These are phyloP conservation scores for Leishmania tarentolae DNA, from an alignment of 208 protist species.

Conservation along the genomic window DNA sequence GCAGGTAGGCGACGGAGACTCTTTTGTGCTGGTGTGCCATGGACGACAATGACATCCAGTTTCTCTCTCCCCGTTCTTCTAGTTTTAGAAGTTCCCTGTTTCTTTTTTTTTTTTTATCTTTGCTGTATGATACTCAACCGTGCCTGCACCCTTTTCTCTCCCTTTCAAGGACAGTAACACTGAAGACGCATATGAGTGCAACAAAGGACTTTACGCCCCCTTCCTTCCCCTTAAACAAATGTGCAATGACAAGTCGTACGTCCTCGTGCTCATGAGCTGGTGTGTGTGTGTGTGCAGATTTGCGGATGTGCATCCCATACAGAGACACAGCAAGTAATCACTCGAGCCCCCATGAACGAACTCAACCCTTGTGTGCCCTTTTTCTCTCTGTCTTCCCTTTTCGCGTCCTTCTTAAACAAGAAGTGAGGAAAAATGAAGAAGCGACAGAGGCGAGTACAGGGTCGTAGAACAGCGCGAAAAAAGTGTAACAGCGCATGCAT, in stretches of 20 bases:
- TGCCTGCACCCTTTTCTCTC: not conserved
- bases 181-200: not conserved
- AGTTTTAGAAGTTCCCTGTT: constrained; percentile 1
- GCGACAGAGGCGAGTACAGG: not conserved
- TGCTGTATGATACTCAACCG: not conserved
- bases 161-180: not conserved
- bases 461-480: not conserved
- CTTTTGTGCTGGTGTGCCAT: not conserved
- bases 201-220: constrained; percentile 1
- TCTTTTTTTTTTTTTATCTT: constrained; percentile 5
- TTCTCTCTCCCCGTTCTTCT: constrained; percentile 8
- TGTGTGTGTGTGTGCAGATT: constrained; percentile 4
- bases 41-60: not conserved
- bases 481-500: not conserved
- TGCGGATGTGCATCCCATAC: not conserved
- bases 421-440: not conserved
- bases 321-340: not conserved
- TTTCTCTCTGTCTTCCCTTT: constrained; percentile 14
- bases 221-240: not conserved
- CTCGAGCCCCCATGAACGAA: not conserved
- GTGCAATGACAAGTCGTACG: constrained; percentile 1
- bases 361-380: constrained; percentile 1
- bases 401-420: not conserved
- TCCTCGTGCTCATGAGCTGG: not conserved
- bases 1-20: not conserved